Percentiles rank a stretch among this genome's conserved stretches.
These are phyloP conservation scores for Corrigiola litoralis DNA, from an alignment of 179 eudicot genomes.

Conservation along the genomic window DNA sequence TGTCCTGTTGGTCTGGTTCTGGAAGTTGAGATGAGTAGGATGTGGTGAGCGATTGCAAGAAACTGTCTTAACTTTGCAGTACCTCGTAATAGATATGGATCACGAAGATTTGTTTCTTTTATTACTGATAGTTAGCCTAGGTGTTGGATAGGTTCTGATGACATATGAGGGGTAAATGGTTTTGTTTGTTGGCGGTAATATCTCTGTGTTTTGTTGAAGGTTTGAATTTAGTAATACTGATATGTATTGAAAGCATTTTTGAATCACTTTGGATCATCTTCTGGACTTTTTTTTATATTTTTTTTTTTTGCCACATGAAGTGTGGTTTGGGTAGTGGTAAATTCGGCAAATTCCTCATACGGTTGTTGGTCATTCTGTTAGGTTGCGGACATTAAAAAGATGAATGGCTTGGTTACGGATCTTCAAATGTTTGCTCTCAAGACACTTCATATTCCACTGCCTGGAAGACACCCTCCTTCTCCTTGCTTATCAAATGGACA, in stretches of 20 bases:
- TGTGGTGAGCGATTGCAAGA: background rate
- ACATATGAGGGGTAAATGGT: no score
- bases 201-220: no score
- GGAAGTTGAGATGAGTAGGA: background rate
- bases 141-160: background rate
- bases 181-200: no score
- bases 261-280: no score
- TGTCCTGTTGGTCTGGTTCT: no score
- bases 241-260: no score
- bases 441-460: conserved; percentile 80
- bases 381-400: conserved; percentile 89
- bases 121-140: no score
- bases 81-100: background rate
- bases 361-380: conserved; percentile 19
- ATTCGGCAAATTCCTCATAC: background rate
- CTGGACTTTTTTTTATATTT: no score
- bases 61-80: no score
- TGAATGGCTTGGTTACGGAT: conserved; percentile 78
- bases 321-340: background rate
- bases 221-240: no score
- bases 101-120: background rate
- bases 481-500: conserved; percentile 59
- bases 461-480: conserved; percentile 94
- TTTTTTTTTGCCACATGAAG: background rate
- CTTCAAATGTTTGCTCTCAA: conserved; percentile 96